Evolutionary conservation across 1,284 basidiomycete species (phyloP), one percentile per base, ranked within the genome.

Genomic region (Rhodotorula sp.): DNA sequence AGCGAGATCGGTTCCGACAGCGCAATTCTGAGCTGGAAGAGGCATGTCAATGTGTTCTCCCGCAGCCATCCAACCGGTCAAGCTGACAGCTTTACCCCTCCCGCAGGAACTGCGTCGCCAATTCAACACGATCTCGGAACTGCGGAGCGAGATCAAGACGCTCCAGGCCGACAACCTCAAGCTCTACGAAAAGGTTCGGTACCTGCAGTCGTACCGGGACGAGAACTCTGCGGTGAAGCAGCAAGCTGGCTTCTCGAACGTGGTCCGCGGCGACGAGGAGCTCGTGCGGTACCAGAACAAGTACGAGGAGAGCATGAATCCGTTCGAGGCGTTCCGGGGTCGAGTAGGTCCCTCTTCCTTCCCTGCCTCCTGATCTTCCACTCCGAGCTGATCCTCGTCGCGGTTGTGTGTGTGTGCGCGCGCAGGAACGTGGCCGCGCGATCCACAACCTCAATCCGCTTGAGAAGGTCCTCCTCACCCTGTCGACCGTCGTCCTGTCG

Each of bases 1-100:
- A 99, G 81, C 86, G 95, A 69, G 96, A 99, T 80, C 87, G 95
- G 8, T 98, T 98, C 87, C 87, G 95, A 64, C 91, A 93, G 80
- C 87, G 96, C 23, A 98, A 98, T 80, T 91, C 92, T 26, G 96
- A 99, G 80, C 87, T 99, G 16, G 96, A 99, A 83, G 94, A 98
- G 84, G 91, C 90, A 63, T 51, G 84, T 76, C 15, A 43, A 43
- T 43, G 39, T 43, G n/a, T 5, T 3, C 51, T 5, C 2, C 16
- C 23, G 6, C 47, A 58, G 14, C 16, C 48, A 67, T 57, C 57
- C 57, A 58, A 39, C 49, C 29, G 43, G 26, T 54, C 14, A 26
- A 12, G 0, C 48, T 64, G 5, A 49, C 46, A 12, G 10, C 21
- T 43, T 48, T 26, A 26, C 51, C 29, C 26, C 47, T 5, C 6